Percentiles rank a stretch among this genome's conserved stretches.
phyloP scores from a whole-genome alignment of 1,284 basidiomycete species.

The Bjerkandera adusta region DNA sequence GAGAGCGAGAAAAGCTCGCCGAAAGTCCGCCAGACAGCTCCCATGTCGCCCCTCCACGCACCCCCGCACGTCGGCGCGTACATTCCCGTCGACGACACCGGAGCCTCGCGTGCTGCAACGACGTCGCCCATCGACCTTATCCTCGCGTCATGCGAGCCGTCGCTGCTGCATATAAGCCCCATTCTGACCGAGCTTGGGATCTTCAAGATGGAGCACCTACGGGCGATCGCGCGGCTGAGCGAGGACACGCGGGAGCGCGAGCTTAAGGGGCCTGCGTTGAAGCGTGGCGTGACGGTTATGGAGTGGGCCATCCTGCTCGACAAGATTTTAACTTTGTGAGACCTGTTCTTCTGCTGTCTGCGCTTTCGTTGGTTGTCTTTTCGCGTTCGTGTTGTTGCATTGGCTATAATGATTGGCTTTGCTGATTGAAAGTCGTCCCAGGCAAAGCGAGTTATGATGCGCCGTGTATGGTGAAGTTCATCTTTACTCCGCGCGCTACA shows the following conservation, averaged over 20 bases:
- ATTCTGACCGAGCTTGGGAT: conserved; percentile 57
- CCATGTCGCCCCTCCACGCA: conserved; percentile 20
- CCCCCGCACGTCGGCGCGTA: conserved; percentile 17
- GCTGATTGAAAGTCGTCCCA: too few relatives aligned
- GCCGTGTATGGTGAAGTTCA: too few relatives aligned
- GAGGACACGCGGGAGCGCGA: conserved; percentile 65
- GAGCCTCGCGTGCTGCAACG: conserved; percentile 25
- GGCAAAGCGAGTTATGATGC: too few relatives aligned
- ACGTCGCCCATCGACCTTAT: conserved; percentile 46
- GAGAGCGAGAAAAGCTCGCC: conserved; percentile 25
- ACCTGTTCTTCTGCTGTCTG: too few relatives aligned
- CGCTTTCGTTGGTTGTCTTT: too few relatives aligned
- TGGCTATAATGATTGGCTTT: too few relatives aligned
- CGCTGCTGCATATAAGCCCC: conserved; percentile 56
- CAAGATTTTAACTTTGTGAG: conserved; percentile 34
- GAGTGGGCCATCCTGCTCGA: conserved; percentile 79
- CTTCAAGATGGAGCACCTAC: conserved; percentile 52
- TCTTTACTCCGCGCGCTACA: too few relatives aligned
- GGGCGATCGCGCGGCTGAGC: conserved; percentile 54
- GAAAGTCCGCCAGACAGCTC: conserved; percentile 7
- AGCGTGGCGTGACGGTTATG: conserved; percentile 60
- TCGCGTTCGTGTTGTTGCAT: too few relatives aligned
- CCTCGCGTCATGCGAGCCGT: conserved; percentile 55
- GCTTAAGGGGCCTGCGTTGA: conserved; percentile 63
- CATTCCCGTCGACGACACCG: conserved; percentile 14